These are phyloP conservation scores for Raffaelea deltoideospora DNA, from an alignment of 2,329 filamentous ascomycete species.

Conservation along the genomic window DNA sequence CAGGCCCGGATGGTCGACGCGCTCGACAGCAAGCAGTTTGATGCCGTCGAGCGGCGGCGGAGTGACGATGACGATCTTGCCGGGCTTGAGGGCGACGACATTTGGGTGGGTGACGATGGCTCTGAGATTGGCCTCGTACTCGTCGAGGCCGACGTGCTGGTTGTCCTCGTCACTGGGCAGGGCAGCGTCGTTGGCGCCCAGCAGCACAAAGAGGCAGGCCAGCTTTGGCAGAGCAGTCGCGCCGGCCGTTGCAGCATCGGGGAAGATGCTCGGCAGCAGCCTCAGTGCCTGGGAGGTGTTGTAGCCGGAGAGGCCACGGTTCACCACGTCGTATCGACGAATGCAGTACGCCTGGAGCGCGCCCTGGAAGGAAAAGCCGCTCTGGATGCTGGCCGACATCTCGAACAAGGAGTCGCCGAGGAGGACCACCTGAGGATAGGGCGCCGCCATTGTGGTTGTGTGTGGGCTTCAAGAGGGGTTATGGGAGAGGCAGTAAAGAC, in stretches of 20 bases:
- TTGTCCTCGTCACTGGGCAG: conserved; percentile 43
- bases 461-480: no score
- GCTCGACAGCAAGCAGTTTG: conserved; percentile 34
- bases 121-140: conserved; percentile 59
- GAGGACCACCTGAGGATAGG: conserved; percentile 62
- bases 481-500: no score
- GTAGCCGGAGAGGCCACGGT: conserved; percentile 78
- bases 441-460: conserved; percentile 13
- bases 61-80: conserved; percentile 64
- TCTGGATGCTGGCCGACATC: conserved; percentile 39
- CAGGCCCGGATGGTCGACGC: conserved; percentile 31
- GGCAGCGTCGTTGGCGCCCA: conserved; percentile 84
- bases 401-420: conserved; percentile 88
- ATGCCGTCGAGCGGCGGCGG: conserved; percentile 76
- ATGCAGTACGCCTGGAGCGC: conserved; percentile 56
- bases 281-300: conserved; percentile 61
- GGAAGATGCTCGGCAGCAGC: conserved; percentile 55
- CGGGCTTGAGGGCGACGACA: conserved; percentile 54
- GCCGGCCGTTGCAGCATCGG: conserved; percentile 29
- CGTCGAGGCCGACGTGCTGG: conserved; percentile 65
- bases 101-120: conserved; percentile 58
- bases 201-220: conserved; percentile 57
- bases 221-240: no score
- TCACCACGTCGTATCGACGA: conserved; percentile 71
- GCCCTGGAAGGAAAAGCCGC: conserved; percentile 61